A percentile compares a stretch with the other conserved stretches of the same genome.
Evolutionary conservation across 2,329 filamentous ascomycete genomes (phyloP).

Genomic region (Zymoseptoria pseudotritici): DNA sequence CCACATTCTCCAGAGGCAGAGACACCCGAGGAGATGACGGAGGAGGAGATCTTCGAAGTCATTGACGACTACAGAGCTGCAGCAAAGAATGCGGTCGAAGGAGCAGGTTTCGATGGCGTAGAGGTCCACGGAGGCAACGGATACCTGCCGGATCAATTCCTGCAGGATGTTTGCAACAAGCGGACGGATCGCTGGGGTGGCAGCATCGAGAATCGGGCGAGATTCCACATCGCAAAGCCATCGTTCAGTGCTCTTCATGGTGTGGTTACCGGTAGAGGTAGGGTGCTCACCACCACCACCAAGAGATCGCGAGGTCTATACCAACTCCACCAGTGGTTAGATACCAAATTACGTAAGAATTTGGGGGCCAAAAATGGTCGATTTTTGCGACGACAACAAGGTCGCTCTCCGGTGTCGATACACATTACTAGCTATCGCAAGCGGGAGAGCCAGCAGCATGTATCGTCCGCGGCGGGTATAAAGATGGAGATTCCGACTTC

Average conservation of each 20-base stretch:
- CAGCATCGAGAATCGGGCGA: conserved; percentile 39
- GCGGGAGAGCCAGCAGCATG: no score
- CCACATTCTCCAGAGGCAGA: conserved; percentile 30
- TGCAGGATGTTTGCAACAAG: conserved; percentile 50
- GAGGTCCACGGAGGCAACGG: conserved; percentile 35
- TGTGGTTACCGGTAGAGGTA: conserved; percentile 14
- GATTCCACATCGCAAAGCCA: conserved; percentile 44
- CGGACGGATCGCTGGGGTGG: conserved; percentile 42
- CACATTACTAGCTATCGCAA: no score
- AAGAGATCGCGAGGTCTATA: no score
- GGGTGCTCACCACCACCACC: no score
- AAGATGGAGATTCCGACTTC: no score
- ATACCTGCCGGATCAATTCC: conserved; percentile 58
- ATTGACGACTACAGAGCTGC: conserved; percentile 32
- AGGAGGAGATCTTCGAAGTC: conserved; percentile 30
- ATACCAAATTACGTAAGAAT: no score
- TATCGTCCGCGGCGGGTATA: no score
- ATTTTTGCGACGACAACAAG: no score
- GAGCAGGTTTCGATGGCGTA: conserved; percentile 53
- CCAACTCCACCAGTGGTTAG: no score
- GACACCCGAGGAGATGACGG: conserved; percentile 30
- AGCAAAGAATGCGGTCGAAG: conserved; percentile 33
- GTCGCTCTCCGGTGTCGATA: no score
- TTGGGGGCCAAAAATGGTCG: no score
- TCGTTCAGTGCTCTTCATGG: conserved; percentile 32